Conservation (phyloP, 352 stramenopile genomes). For the Globisporangium splendens region DNA sequence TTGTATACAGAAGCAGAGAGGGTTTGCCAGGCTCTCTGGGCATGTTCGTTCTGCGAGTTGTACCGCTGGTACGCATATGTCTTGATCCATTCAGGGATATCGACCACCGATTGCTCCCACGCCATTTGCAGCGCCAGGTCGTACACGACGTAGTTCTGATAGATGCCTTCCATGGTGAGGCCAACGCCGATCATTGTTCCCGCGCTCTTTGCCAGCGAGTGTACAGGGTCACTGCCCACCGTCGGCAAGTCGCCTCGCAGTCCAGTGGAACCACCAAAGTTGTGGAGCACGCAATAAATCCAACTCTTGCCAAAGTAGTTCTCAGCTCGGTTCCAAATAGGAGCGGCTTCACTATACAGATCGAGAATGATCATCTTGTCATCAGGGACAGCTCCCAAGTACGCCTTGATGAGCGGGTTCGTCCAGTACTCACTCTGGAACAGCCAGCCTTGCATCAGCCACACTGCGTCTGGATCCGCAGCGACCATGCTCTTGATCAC, state of each 20-base stretch:
- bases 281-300: conserved; percentile 85
- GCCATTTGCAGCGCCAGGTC: conserved; percentile 75
- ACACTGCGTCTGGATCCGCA: conserved; percentile 68
- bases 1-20: conserved; percentile 72
- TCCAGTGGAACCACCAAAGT: conserved; percentile 78
- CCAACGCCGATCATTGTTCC: conserved; percentile 75
- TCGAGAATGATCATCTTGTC: conserved; percentile 80
- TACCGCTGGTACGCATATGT: conserved; percentile 59
- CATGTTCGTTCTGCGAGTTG: conserved; percentile 44
- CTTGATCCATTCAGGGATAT: conserved; percentile 45
- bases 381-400: conserved; percentile 48
- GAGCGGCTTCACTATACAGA: conserved; percentile 72
- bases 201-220: conserved; percentile 36
- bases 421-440: conserved; percentile 76
- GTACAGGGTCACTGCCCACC: conserved; percentile 44
- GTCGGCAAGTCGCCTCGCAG: conserved; percentile 71
- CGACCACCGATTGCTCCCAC: conserved; percentile 43
- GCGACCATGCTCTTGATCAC: conserved; percentile 74
- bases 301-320: conserved; percentile 83
- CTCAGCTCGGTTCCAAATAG: conserved; percentile 69
- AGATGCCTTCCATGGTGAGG: conserved; percentile 84
- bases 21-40: conserved; percentile 48
- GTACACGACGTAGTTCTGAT: conserved; percentile 86
- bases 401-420: conserved; percentile 49
- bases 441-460: conserved; percentile 84